Evolutionary conservation across 2,329 filamentous ascomycete species (phyloP), one percentile per base, ranked within the genome.

Genomic region (Leptographium flavum): DNA sequence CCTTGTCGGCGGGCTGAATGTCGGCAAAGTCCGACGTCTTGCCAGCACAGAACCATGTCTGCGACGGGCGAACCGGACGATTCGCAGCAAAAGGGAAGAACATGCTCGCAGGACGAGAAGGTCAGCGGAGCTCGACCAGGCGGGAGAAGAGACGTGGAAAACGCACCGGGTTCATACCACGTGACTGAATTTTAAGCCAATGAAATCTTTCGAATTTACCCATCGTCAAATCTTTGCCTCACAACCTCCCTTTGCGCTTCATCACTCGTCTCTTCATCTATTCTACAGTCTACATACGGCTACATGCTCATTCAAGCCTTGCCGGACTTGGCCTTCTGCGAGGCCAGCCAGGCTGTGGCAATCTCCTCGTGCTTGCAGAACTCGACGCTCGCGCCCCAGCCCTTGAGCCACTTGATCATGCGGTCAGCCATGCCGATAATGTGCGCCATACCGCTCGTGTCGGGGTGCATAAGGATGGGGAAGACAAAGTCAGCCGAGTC

Each of bases 401-500:
- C 60, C 56, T 66, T 60, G 49, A 76, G 46, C 70, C 71, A 76
- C 22, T 45, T 53, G 48, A 77, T 56, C 47, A 74, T 64, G 32
- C 72, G 63, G 10, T 67, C 62, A 5, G 58, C 58, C 47, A 64
- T 57, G 0, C 72, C 72, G 53, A 76, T 69, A 1, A 79, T 65
- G 62, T 78, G 74, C 39, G 73, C 71, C 70, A 76, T 74, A 0
- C 74, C 74, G 53, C 68, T 74, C 3, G 70, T 55, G 49, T 87
- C 81, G 0, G 82, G 82, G 58, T 87, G 82, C 28, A 86, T 79
- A 0, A 81, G 86, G 58, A 87, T 81, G 0, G 83, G 81, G 53
- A 86, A 86, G 40, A 85, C 72, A 50, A 86, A 86, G 23, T 48
- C 71, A 55, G 55, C 42, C 48, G 56, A 42, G 4, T 56, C 56